Evolutionary conservation across 805 yeast genomes (phyloP).

Genomic region (Blastobotrys peoriensis): DNA sequence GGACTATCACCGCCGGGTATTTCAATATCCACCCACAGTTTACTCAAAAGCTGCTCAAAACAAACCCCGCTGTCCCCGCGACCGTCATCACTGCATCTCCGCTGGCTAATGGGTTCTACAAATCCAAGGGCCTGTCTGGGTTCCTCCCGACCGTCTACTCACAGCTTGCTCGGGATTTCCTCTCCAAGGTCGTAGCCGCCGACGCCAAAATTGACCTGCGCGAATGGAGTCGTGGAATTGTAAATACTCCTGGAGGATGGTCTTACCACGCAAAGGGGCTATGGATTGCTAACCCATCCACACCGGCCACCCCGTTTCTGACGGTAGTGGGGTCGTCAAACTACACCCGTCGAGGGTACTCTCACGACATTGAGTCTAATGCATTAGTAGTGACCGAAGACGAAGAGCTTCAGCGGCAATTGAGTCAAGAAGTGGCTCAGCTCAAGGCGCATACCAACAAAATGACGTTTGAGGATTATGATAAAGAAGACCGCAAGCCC

Average conservation of each 20-base stretch:
- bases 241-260: constrained; percentile 83
- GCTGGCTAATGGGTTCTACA: constrained; percentile 86
- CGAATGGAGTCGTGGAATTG: constrained; percentile 88
- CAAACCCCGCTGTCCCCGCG: constrained; percentile 49
- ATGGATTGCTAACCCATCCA: constrained; percentile 62
- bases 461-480: constrained; percentile 56
- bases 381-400: constrained; percentile 73
- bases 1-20: constrained; percentile 95
- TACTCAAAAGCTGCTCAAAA: constrained; percentile 48
- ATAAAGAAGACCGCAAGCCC: constrained; percentile 54
- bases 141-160: constrained; percentile 84
- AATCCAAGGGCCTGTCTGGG: constrained; percentile 74
- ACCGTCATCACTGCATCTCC: constrained; percentile 87
- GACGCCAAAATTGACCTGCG: constrained; percentile 49
- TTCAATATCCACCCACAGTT: constrained; percentile 84
- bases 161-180: constrained; percentile 62
- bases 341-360: constrained; percentile 84
- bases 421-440: constrained; percentile 60
- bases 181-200: constrained; percentile 31
- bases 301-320: constrained; percentile 52
- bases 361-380: constrained; percentile 82
- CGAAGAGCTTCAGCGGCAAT: constrained; percentile 45
- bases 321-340: constrained; percentile 91
- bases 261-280: constrained; percentile 97
- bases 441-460: constrained; percentile 47